A percentile compares a stretch with the other conserved stretches of the same genome.
phyloP scores from a whole-genome alignment of 768 basidiomycete species.

The Strobilomyces dryophilus region DNA sequence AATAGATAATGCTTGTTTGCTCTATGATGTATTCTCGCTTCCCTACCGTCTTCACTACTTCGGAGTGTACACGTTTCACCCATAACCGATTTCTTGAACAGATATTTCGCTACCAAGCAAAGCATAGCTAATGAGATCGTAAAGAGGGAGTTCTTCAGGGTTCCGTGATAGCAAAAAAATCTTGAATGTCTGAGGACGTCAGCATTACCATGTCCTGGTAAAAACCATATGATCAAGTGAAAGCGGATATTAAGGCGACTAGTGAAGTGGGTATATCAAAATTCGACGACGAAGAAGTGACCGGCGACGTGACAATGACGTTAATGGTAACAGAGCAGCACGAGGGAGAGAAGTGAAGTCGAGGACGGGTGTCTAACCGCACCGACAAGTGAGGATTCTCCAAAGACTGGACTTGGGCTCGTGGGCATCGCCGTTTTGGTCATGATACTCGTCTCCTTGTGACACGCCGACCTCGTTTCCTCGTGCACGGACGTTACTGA shows the following conservation, averaged over 20 bases:
- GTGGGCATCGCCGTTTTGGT: constrained; percentile 52
- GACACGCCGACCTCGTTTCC: constrained; percentile 67
- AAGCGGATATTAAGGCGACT: constrained; percentile 34
- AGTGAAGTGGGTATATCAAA: constrained; percentile 34
- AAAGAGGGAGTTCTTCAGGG: constrained; percentile 16
- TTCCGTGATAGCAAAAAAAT: constrained; percentile 24
- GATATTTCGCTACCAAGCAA: constrained; percentile 24
- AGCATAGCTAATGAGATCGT: constrained; percentile 30
- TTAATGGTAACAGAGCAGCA: constrained; percentile 23
- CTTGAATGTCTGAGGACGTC: constrained; percentile 18
- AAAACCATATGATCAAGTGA: constrained; percentile 32
- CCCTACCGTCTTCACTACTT: neutral
- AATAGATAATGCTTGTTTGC: neutral
- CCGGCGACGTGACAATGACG: constrained; percentile 27
- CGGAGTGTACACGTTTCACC: neutral
- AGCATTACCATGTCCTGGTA: constrained; percentile 27
- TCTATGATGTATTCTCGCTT: neutral
- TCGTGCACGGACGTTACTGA: constrained; percentile 68
- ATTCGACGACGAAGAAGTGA: constrained; percentile 36
- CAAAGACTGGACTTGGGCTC: constrained; percentile 53
- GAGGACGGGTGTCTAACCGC: constrained; percentile 42
- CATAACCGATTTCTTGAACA: constrained; percentile 14
- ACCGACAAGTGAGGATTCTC: constrained; percentile 75
- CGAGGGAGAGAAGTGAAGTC: constrained; percentile 16
- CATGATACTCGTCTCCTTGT: constrained; percentile 54